phyloP scores from a whole-genome alignment of 192 early-diverging fungal genomes.

The Backusella macrospora region DNA sequence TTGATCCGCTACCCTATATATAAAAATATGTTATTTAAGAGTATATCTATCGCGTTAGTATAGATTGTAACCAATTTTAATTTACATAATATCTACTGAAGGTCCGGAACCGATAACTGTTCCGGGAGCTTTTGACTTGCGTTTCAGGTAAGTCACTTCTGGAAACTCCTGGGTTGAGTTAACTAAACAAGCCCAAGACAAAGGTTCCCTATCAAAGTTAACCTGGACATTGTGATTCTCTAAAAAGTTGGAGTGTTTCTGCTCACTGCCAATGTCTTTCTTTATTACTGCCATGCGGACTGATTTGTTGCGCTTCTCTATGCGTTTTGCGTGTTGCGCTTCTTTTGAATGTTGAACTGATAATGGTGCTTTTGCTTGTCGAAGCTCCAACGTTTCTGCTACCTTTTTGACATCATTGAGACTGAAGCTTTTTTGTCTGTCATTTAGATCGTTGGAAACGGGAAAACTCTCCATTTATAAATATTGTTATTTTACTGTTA shows the following conservation, averaged over 20 bases:
- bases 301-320: neutral
- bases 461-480: neutral
- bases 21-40: neutral
- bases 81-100: constrained; percentile 8
- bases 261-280: neutral
- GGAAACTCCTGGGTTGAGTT: neutral
- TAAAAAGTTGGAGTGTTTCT: neutral
- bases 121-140: neutral
- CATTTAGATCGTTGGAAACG: neutral
- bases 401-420: neutral
- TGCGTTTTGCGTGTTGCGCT: neutral
- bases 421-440: neutral
- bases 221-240: neutral
- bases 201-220: neutral
- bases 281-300: neutral
- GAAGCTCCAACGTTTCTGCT: neutral
- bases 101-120: neutral
- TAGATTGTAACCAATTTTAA: neutral
- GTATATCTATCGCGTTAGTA: neutral
- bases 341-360: neutral
- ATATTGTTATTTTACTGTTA: neutral
- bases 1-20: neutral
- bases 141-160: neutral
- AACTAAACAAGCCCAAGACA: neutral
- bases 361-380: neutral